phyloP scores from a whole-genome alignment of 2,329 filamentous ascomycete species.

The Alternaria brassicicola region DNA sequence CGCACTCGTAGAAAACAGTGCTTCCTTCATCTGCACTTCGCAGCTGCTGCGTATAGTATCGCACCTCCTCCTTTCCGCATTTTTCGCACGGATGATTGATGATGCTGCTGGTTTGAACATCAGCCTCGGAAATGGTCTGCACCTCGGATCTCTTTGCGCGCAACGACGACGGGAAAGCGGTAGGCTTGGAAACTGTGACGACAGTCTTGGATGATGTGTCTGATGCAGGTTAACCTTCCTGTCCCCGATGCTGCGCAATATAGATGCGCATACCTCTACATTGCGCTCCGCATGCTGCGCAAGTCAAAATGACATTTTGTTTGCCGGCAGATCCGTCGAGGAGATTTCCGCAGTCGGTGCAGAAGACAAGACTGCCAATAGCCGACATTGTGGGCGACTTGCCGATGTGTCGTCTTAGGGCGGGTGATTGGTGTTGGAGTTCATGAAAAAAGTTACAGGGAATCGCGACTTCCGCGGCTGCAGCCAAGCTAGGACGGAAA shows the following conservation, averaged over 20 bases:
- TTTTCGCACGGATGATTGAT: conserved; percentile 75
- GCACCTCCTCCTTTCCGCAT: conserved; percentile 82
- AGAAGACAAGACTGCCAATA: conserved; percentile 91
- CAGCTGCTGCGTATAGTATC: conserved; percentile 82
- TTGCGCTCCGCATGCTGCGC: conserved; percentile 83
- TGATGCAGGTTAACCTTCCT: not conserved
- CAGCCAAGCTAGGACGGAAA: conserved; percentile 18
- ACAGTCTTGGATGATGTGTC: conserved; percentile 68
- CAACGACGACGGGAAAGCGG: conserved; percentile 88
- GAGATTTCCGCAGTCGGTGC: conserved; percentile 88
- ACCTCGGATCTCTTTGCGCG: conserved; percentile 86
- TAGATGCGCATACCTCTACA: conserved; percentile 6
- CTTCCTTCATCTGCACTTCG: conserved; percentile 94
- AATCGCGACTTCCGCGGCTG: conserved; percentile 23
- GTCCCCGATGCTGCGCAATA: not conserved
- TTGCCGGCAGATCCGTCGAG: conserved; percentile 80
- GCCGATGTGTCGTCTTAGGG: conserved; percentile 4
- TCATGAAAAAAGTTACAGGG: conserved; percentile 29
- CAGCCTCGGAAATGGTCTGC: conserved; percentile 78
- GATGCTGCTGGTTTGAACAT: conserved; percentile 74
- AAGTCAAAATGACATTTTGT: conserved; percentile 75
- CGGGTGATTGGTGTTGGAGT: conserved; percentile 1
- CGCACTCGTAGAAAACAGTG: conserved; percentile 88
- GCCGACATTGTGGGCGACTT: conserved; percentile 69
- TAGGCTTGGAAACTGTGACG: conserved; percentile 82